Percentiles rank a stretch among this genome's conserved stretches.
Conservation (phyloP, 2,329 filamentous ascomycete genomes). For the Fusarium anthophilum region DNA sequence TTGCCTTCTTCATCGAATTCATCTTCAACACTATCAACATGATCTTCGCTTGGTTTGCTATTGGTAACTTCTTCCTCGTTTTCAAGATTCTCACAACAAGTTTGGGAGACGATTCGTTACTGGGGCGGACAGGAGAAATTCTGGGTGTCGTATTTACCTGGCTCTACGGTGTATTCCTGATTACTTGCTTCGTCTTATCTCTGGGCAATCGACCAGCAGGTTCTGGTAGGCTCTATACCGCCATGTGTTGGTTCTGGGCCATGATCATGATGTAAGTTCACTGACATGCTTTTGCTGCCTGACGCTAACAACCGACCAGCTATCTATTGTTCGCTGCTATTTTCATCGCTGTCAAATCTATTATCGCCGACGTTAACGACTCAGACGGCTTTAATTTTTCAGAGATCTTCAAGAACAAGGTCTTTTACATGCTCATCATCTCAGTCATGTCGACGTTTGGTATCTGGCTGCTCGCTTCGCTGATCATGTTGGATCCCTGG, state of each 20-base stretch:
- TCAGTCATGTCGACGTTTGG: conserved; percentile 92
- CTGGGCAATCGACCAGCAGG: conserved; percentile 95
- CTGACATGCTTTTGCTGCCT: neutral
- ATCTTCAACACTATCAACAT: conserved; percentile 95
- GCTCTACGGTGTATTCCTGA: conserved; percentile 90
- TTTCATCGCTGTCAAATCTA: conserved; percentile 90
- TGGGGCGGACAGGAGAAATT: conserved; percentile 81
- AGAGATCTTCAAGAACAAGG: conserved; percentile 83
- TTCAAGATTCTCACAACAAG: conserved; percentile 96
- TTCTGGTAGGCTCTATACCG: conserved; percentile 92
- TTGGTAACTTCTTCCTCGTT: conserved; percentile 98
- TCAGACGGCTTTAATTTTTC: conserved; percentile 72
- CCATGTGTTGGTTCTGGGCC: conserved; percentile 99
- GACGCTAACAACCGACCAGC: conserved; percentile 52
- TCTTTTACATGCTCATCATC: conserved; percentile 94
- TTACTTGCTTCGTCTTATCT: conserved; percentile 94
- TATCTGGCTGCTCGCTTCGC: conserved; percentile 89
- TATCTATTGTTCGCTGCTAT: conserved; percentile 95
- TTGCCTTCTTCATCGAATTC: conserved; percentile 93
- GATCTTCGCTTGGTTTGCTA: conserved; percentile 98
- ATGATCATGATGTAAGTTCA: conserved; percentile 84
- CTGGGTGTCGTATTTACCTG: conserved; percentile 93
- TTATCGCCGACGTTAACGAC: conserved; percentile 74
- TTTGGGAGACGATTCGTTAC: conserved; percentile 72
- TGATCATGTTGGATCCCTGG: conserved; percentile 98